phyloP scores from a whole-genome alignment of 495 filamentous ascomycete genomes.

The Margaritispora aquatica region DNA sequence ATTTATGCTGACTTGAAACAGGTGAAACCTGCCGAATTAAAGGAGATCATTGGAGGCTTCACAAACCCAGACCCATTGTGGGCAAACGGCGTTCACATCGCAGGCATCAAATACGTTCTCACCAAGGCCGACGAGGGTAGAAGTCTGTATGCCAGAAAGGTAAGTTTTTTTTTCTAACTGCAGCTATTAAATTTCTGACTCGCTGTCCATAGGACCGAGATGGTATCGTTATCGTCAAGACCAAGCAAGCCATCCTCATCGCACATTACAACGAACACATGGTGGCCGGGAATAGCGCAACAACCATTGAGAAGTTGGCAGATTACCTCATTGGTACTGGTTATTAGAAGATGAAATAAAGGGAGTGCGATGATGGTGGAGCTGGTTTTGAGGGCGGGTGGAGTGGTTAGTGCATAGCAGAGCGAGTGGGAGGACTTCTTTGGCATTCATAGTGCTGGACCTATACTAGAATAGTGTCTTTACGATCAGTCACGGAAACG shows the following conservation, averaged over 20 bases:
- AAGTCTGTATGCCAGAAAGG: slow-evolving; percentile 82
- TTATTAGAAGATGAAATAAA: slow-evolving; percentile 44
- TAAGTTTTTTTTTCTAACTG: slow-evolving; percentile 32
- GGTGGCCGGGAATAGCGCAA: slow-evolving; percentile 59
- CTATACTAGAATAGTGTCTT: slow-evolving; percentile 22
- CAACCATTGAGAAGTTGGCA: slow-evolving; percentile 59
- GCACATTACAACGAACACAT: slow-evolving; percentile 71
- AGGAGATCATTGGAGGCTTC: slow-evolving; percentile 44
- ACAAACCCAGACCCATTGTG: slow-evolving; percentile 45
- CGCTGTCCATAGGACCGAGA: slow-evolving; percentile 58
- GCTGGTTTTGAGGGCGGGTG: background rate
- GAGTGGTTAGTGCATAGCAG: slow-evolving; percentile 4
- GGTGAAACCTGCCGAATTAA: slow-evolving; percentile 55
- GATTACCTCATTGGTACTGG: slow-evolving; percentile 67
- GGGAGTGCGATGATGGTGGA: background rate
- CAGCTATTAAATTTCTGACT: background rate
- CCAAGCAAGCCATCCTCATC: slow-evolving; percentile 77
- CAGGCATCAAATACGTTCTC: slow-evolving; percentile 62
- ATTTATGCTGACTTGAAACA: slow-evolving; percentile 24
- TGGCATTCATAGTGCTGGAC: slow-evolving; percentile 19
- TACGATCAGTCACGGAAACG: slow-evolving; percentile 8
- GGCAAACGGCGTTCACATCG: slow-evolving; percentile 61
- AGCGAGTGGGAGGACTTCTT: slow-evolving; percentile 5
- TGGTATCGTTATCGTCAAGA: slow-evolving; percentile 75
- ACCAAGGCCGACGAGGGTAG: slow-evolving; percentile 67